These are phyloP conservation scores for Colletotrichum coccodes DNA, from an alignment of 2,329 filamentous ascomycete species.

Conservation along the genomic window DNA sequence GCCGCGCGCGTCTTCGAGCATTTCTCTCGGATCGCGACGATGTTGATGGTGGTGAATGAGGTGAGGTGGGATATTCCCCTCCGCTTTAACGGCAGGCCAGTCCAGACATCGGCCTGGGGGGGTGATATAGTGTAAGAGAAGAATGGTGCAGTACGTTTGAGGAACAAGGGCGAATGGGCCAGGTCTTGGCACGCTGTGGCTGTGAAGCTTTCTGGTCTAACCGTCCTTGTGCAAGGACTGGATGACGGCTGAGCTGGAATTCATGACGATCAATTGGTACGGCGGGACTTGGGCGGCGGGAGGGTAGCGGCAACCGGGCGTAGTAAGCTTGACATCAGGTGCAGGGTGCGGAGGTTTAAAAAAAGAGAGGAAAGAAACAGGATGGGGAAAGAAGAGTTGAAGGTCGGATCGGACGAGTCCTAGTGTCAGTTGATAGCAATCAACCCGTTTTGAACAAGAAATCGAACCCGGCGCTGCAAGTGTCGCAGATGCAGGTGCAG, in stretches of 20 bases:
- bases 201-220: conserved; percentile 30
- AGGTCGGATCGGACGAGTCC: not conserved
- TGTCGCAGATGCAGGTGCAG: conserved; percentile 17
- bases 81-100: conserved; percentile 1
- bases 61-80: not conserved
- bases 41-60: not conserved
- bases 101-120: conserved; percentile 19
- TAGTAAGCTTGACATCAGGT: conserved; percentile 16
- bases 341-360: not conserved
- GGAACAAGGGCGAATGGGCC: conserved; percentile 13
- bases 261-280: conserved; percentile 30
- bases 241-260: conserved; percentile 30
- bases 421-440: not conserved
- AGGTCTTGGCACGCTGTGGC: conserved; percentile 28
- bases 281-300: not conserved
- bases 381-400: conserved; percentile 5
- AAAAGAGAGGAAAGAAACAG: not conserved
- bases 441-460: not conserved
- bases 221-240: conserved; percentile 29
- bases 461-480: conserved; percentile 7
- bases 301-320: not conserved
- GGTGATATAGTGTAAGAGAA: not conserved
- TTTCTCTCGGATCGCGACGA: conserved; percentile 33
- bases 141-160: not conserved
- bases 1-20: conserved; percentile 45